Percentiles rank a stretch among this genome's conserved stretches.
These are phyloP conservation scores for Elaeis oleifera DNA, from an alignment of 202 grass and related monocot genomes.

Conservation along the genomic window DNA sequence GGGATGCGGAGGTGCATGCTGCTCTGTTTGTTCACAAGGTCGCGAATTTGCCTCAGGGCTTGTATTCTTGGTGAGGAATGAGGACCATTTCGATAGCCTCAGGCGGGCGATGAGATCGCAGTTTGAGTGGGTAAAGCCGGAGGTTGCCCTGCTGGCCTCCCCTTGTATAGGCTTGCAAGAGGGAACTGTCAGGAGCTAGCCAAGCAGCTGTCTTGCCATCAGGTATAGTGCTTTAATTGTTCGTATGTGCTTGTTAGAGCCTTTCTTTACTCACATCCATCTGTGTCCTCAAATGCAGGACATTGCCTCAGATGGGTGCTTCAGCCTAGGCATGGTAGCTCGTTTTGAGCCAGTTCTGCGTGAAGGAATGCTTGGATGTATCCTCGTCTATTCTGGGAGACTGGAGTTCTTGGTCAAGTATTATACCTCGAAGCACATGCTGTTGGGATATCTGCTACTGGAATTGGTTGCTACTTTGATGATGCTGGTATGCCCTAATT, in stretches of 20 bases:
- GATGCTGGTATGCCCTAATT: conserved; percentile 51
- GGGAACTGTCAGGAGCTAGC: conserved; percentile 61
- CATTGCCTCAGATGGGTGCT: conserved; percentile 91
- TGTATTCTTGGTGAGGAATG: conserved; percentile 86
- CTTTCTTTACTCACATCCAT: neutral
- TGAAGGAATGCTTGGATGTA: conserved; percentile 94
- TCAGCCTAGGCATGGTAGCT: conserved; percentile 91
- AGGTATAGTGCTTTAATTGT: conserved; percentile 31
- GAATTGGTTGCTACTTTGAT: conserved; percentile 97
- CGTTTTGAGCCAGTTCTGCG: conserved; percentile 57
- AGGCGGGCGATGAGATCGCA: conserved; percentile 47
- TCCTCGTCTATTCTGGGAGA: conserved; percentile 90
- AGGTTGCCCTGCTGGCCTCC: conserved; percentile 61
- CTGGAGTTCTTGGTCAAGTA: conserved; percentile 83
- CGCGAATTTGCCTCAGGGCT: conserved; percentile 46
- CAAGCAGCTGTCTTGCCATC: conserved; percentile 77
- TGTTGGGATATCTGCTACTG: conserved; percentile 86
- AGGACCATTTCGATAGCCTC: conserved; percentile 58
- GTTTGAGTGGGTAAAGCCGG: conserved; percentile 65
- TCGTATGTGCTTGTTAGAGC: too few species aligned
- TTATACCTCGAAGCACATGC: conserved; percentile 90
- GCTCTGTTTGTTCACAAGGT: conserved; percentile 69
- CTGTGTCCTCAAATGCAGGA: conserved; percentile 40
- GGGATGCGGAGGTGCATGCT: conserved; percentile 82
- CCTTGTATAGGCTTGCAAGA: conserved; percentile 58